Conservation (phyloP, 805 yeast genomes). For the Yamadazyma sp. region DNA sequence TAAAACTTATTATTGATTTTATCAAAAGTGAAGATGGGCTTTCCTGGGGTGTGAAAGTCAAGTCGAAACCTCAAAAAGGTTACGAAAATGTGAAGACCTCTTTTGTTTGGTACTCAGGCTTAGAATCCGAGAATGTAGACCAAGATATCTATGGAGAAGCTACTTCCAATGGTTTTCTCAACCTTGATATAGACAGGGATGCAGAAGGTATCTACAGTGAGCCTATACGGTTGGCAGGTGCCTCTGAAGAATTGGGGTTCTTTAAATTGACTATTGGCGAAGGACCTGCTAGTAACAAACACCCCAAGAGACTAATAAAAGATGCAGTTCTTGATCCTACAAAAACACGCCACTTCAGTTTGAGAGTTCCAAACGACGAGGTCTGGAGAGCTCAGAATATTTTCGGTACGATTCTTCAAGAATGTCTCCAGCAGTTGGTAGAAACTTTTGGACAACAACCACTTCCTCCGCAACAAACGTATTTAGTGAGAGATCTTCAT, state of each 20-base stretch:
- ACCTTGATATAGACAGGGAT: conserved; percentile 17
- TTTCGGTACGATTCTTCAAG: conserved; percentile 66
- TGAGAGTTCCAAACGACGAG: conserved; percentile 68
- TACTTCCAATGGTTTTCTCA: conserved; percentile 11
- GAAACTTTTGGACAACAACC: conserved; percentile 23
- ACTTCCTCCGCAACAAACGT: conserved; percentile 50
- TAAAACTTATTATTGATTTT: conserved; percentile 68
- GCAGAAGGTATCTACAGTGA: conserved; percentile 33
- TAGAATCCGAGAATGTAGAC: conserved; percentile 53
- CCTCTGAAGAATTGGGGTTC: conserved; percentile 62
- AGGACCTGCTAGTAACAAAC: conserved; percentile 45
- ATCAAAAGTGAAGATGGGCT: conserved; percentile 68
- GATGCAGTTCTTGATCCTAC: conserved; percentile 50
- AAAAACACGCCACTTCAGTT: conserved; percentile 62
- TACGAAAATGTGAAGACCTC: conserved; percentile 53
- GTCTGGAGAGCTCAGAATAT: conserved; percentile 81
- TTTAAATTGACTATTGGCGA: conserved; percentile 64
- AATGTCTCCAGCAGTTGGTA: conserved; percentile 54
- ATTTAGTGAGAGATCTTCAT: conserved; percentile 57
- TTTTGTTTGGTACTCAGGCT: conserved; percentile 73
- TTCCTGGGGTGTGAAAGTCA: conserved; percentile 79
- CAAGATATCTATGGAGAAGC: conserved; percentile 12
- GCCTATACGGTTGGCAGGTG: conserved; percentile 40
- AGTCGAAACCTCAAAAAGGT: conserved; percentile 60
- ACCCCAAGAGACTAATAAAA: conserved; percentile 31